Conservation (phyloP, 331 rosid species). For the Saraca asoca region DNA sequence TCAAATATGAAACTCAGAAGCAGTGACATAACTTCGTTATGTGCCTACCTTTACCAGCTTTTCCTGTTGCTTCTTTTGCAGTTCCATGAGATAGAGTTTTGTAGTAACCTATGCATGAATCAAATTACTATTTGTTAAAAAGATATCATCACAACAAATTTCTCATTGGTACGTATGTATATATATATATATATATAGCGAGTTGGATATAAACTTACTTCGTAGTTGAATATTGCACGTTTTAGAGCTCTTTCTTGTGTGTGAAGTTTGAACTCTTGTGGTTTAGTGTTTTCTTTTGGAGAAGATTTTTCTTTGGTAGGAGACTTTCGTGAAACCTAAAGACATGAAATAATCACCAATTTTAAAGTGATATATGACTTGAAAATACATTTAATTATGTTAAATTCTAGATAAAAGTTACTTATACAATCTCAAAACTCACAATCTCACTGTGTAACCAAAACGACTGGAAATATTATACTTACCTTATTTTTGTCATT, state of each 20-base stretch:
- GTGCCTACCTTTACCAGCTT: conserved; percentile 67
- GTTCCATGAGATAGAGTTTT: conserved; percentile 62
- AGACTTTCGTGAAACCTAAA: conserved; percentile 56
- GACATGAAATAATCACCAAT: conserved; percentile 6
- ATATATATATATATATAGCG: too few species aligned
- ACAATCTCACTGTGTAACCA: too few species aligned
- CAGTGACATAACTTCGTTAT: background rate
- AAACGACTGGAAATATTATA: background rate
- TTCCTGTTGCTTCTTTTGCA: conserved; percentile 66
- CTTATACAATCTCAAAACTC: too few species aligned
- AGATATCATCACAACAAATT: too few species aligned
- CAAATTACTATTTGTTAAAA: too few species aligned
- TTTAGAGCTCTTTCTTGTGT: conserved; percentile 87
- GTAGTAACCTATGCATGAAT: conserved; percentile 60
- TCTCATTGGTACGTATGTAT: too few species aligned
- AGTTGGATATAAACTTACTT: conserved; percentile 44
- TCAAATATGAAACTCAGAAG: conserved; percentile 6
- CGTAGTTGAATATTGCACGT: conserved; percentile 90
- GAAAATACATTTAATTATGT: too few species aligned
- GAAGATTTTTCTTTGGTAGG: conserved; percentile 66
- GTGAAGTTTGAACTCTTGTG: conserved; percentile 82
- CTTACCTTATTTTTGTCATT: conserved; percentile 55
- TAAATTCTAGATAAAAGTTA: too few species aligned
- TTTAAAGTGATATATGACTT: background rate
- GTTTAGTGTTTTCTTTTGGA: conserved; percentile 66